Conservation (phyloP, 768 basidiomycete species). For the Tephrocybe sp. region DNA sequence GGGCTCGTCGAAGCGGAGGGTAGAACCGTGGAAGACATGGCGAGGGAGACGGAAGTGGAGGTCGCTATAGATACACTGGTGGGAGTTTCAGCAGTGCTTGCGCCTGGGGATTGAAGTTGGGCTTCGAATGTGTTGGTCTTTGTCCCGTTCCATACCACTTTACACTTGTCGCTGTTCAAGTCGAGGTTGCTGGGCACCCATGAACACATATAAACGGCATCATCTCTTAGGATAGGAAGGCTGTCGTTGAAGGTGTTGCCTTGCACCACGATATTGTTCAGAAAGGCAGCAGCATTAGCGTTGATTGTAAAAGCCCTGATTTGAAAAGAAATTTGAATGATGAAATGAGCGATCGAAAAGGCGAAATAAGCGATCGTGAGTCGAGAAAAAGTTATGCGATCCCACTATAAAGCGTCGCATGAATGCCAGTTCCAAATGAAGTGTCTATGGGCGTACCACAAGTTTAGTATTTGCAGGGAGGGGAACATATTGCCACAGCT, state of each 20-base stretch:
- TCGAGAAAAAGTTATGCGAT: conserved; percentile 65
- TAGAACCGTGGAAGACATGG: conserved; percentile 3
- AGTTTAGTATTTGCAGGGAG: conserved; percentile 36
- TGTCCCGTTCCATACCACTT: conserved; percentile 54
- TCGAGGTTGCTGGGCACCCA: conserved; percentile 44
- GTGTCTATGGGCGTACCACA: conserved; percentile 36
- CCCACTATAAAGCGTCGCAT: conserved; percentile 46
- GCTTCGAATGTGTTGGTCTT: conserved; percentile 3
- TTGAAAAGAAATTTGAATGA: conserved; percentile 68
- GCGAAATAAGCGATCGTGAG: conserved; percentile 63
- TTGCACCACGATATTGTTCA: conserved; percentile 47
- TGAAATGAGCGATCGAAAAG: conserved; percentile 65
- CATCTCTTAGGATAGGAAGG: conserved; percentile 47
- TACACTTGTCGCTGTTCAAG: conserved; percentile 39
- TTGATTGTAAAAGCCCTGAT: conserved; percentile 66
- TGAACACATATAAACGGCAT: conserved; percentile 57
- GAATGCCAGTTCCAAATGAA: not conserved
- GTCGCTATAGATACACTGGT: not conserved
- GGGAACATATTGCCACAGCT: conserved; percentile 34
- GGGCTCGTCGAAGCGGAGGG: conserved; percentile 10
- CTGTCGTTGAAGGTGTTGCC: conserved; percentile 47
- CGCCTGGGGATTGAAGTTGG: conserved; percentile 3
- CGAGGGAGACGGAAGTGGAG: not conserved
- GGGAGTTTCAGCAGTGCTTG: conserved; percentile 1
- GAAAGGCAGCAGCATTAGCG: conserved; percentile 49